These are phyloP conservation scores for Pseudogymnoascus sp. DNA, from an alignment of 2,329 filamentous ascomycete genomes.

Conservation along the genomic window DNA sequence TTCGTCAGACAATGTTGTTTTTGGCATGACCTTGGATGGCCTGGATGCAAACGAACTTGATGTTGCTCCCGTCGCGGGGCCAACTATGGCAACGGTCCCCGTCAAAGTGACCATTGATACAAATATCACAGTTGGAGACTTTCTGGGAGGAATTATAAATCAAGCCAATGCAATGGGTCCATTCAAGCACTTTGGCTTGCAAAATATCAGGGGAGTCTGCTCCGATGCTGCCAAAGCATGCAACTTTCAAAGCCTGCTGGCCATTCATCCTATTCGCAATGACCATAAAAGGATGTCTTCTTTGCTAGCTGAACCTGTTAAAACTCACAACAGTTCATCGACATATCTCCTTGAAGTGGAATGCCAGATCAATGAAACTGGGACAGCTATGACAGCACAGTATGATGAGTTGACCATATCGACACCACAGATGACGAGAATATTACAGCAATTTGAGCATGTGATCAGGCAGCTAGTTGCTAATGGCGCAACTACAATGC, in stretches of 20 bases:
- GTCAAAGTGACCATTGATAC: slow-evolving; percentile 29
- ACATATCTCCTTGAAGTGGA: slow-evolving; percentile 7
- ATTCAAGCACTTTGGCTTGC: slow-evolving; percentile 40
- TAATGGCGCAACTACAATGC: background rate
- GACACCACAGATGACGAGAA: background rate
- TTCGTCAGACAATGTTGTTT: slow-evolving; percentile 31
- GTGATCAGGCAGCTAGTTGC: slow-evolving; percentile 4
- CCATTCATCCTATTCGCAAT: slow-evolving; percentile 26
- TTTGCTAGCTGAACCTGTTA: background rate
- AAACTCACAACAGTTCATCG: background rate
- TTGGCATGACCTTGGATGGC: slow-evolving; percentile 36
- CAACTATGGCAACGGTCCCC: slow-evolving; percentile 37
- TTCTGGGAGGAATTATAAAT: slow-evolving; percentile 39
- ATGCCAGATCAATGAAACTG: background rate
- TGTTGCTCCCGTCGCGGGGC: slow-evolving; percentile 31
- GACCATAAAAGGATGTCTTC: background rate
- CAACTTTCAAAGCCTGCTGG: slow-evolving; percentile 34
- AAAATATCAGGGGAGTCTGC: slow-evolving; percentile 36
- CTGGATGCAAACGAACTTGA: slow-evolving; percentile 32
- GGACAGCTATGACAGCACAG: background rate
- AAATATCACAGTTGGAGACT: slow-evolving; percentile 30
- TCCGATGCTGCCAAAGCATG: slow-evolving; percentile 32
- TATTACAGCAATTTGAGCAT: slow-evolving; percentile 11
- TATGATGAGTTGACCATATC: background rate
- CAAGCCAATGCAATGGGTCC: slow-evolving; percentile 40